A percentile compares a stretch with the other conserved stretches of the same genome.
Conservation (phyloP, 768 basidiomycete genomes). For the Amanita polypyramis region DNA sequence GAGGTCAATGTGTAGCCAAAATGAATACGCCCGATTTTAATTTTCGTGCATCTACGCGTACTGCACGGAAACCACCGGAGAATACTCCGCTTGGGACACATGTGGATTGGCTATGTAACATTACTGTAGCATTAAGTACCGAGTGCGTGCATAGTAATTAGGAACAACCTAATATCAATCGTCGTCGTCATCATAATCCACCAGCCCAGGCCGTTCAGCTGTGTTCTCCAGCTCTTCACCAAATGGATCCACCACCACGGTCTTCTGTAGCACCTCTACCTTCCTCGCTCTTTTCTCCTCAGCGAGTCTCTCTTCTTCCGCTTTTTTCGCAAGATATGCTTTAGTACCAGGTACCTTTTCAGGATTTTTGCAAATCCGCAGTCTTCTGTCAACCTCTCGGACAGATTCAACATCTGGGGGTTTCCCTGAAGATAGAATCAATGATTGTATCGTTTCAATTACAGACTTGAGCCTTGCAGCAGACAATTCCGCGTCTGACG, state of each 20-base stretch:
- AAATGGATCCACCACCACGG: conserved; percentile 58
- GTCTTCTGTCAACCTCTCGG: conserved; percentile 78
- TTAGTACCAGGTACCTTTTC: conserved; percentile 90
- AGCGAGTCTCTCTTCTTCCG: conserved; percentile 60
- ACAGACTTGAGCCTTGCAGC: conserved; percentile 26
- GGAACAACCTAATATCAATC: conserved; percentile 13
- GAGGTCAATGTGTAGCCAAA: conserved; percentile 61
- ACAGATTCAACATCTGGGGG: conserved; percentile 76
- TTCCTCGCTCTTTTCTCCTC: conserved; percentile 61
- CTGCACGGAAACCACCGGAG: background rate
- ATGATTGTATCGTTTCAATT: conserved; percentile 39
- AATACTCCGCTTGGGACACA: conserved; percentile 14
- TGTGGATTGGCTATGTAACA: no score
- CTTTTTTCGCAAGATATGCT: conserved; percentile 63
- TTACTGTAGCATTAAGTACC: conserved; percentile 14
- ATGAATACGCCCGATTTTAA: conserved; percentile 16
- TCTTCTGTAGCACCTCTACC: conserved; percentile 35
- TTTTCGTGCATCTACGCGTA: background rate
- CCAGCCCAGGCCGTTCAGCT: conserved; percentile 20
- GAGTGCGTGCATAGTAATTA: background rate
- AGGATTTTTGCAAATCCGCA: conserved; percentile 89
- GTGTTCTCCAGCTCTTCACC: conserved; percentile 39
- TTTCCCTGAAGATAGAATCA: conserved; percentile 45
- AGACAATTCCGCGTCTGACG: conserved; percentile 11
- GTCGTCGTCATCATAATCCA: conserved; percentile 53